Conservation (phyloP, 1,139 yeast species). For the Magnusiomyces clavatus region DNA sequence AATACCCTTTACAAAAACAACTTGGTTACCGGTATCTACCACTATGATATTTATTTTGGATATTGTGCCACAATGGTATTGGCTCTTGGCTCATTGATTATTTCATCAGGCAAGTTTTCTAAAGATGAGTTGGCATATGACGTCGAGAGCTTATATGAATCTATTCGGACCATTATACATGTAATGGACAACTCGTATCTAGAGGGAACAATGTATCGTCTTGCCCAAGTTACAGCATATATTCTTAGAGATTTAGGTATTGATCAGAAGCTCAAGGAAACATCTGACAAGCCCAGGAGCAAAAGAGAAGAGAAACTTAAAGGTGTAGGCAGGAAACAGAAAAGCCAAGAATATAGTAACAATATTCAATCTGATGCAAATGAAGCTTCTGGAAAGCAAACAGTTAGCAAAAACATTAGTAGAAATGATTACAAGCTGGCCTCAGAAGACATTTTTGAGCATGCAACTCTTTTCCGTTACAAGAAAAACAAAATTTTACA, state of each 20-base stretch:
- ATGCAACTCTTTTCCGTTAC: too few species aligned
- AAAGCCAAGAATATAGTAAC: neutral
- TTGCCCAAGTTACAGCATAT: constrained; percentile 14
- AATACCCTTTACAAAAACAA: constrained; percentile 8
- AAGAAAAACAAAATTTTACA: too few species aligned
- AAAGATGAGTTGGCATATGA: constrained; percentile 9
- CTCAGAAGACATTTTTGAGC: too few species aligned
- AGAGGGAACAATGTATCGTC: constrained; percentile 13
- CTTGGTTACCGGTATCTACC: constrained; percentile 11
- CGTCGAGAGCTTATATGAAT: constrained; percentile 6
- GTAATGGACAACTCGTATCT: constrained; percentile 13
- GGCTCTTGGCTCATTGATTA: constrained; percentile 10
- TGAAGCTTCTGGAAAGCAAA: too few species aligned
- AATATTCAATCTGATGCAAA: neutral
- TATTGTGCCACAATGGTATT: constrained; percentile 14
- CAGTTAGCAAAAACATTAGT: too few species aligned
- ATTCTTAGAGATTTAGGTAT: constrained; percentile 12
- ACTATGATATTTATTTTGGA: constrained; percentile 14
- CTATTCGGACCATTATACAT: constrained; percentile 10
- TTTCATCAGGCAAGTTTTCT: constrained; percentile 12
- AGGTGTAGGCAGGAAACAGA: neutral
- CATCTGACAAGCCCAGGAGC: neutral
- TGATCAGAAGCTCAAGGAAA: neutral
- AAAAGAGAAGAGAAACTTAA: neutral
- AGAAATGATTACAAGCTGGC: too few species aligned